A percentile compares a stretch with the other conserved stretches of the same genome.
Conservation (phyloP, 2,329 filamentous ascomycete genomes). For the Incumbomyces lentus region DNA sequence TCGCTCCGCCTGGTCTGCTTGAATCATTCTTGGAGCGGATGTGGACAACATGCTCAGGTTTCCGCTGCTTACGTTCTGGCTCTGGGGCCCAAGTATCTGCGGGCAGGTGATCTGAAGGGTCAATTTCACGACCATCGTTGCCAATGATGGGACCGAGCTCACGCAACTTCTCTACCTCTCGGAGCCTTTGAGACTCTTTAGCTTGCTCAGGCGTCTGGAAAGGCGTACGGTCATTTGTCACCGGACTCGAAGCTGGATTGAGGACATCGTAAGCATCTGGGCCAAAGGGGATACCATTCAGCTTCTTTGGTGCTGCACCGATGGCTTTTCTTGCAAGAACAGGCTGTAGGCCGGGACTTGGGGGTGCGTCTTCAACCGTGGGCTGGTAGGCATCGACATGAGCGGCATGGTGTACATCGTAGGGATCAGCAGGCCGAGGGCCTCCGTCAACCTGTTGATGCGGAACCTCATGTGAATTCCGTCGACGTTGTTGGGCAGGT, state of each 20-base stretch:
- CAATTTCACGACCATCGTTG: conserved; percentile 53
- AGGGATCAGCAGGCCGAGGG: background rate
- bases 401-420: conserved; percentile 20
- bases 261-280: conserved; percentile 52
- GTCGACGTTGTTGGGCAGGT: background rate
- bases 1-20: conserved; percentile 13
- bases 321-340: conserved; percentile 48
- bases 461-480: background rate
- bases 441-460: background rate
- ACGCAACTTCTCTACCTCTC: conserved; percentile 29
- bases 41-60: conserved; percentile 39
- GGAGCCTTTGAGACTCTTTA: conserved; percentile 29
- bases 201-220: conserved; percentile 31
- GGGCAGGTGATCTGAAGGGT: conserved; percentile 56
- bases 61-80: conserved; percentile 46
- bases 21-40: conserved; percentile 28
- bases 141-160: conserved; percentile 50
- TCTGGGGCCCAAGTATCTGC: conserved; percentile 57
- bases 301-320: conserved; percentile 43
- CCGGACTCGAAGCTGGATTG: conserved; percentile 39
- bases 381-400: conserved; percentile 19
- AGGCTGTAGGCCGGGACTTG: conserved; percentile 27
- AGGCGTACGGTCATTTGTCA: conserved; percentile 25
- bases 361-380: conserved; percentile 9
- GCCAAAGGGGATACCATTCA: conserved; percentile 43